A percentile compares a stretch with the other conserved stretches of the same genome.
Evolutionary conservation across 2,329 filamentous ascomycete species (phyloP).

Genomic region (Penicillium sumatraense): DNA sequence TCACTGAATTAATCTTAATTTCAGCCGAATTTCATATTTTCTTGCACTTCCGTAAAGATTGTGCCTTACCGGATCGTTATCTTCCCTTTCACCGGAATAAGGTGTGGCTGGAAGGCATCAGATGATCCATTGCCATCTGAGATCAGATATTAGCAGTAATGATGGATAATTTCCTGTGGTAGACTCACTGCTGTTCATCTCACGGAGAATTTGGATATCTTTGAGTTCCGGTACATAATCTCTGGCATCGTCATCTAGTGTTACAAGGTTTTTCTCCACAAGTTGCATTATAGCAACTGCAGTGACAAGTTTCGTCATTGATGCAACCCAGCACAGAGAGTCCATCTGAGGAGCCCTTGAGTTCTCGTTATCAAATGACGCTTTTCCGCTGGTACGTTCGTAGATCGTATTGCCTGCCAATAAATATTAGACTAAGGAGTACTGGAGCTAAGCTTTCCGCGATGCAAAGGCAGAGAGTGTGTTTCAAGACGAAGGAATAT

Average conservation of each 20-base stretch:
- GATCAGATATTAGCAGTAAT: neutral
- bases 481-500: neutral
- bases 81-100: neutral
- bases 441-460: neutral
- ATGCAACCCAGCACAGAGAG: conserved; percentile 61
- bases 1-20: neutral
- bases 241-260: conserved; percentile 40
- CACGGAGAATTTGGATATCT: neutral
- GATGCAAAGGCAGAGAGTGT: neutral
- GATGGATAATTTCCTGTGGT: neutral
- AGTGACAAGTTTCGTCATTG: conserved; percentile 49
- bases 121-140: neutral
- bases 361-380: neutral
- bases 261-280: conserved; percentile 44
- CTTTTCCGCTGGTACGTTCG: neutral
- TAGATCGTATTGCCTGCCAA: conserved; percentile 4
- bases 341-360: conserved; percentile 38
- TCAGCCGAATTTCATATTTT: no score
- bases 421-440: neutral
- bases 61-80: conserved; percentile 3
- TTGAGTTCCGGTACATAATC: conserved; percentile 8
- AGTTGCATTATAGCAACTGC: conserved; percentile 50
- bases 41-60: neutral
- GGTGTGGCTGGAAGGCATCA: neutral
- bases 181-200: neutral